Base-by-base conservation (phyloP, 352 stramenopile species). In the Phytophthora rubi region DNA sequence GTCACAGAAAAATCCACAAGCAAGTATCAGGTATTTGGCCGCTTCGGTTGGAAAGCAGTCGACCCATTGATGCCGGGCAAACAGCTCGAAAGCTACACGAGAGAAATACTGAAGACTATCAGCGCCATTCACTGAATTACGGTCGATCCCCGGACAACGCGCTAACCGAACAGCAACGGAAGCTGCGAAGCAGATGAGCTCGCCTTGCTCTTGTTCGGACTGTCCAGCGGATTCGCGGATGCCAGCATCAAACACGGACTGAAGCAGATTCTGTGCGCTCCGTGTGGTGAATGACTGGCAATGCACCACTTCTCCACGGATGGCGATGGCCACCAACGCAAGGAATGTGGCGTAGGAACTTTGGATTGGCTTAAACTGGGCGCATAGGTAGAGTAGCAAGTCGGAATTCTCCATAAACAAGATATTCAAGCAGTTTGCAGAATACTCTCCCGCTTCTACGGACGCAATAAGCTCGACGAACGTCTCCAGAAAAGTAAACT, bases 371-470 rank as follows among this genome's bases (percentile, higher is more conserved):
- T 58, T 53, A n/a, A 65, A 70, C 15, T 74, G 67, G 7, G 39
- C 39, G 15, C 67, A 74, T 9, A 74, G 48, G 12, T 66, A 74
- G 1, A 70, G 61, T 10, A 74, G 32, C 15, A 59, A 18, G 13
- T 74, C 62, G 5, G 67, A 28, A 35, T 61, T 59, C 37, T 66
- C 67, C 6, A 74, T 65, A 35, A 74, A 70, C n/a, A 74, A 23
- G 8, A 28, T 51, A 23, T 70, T 74, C 30, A 74, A 56, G 10
- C 9, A 53, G 16, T 70, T 70, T 16, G 54, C 3, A 21, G 67
- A 66, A 39, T 54, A 18, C 33, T 59, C 45, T 1, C n/a, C 53
- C 18, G n/a, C 42, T 16, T 74, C 61, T 15, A 74, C 55, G 8
- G 48, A 61, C 4, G 61, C 61, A 44, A 74, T 52, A 15, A 70